Evolutionary conservation across 192 early-diverging fungal species (phyloP).

Genomic region (Umbelopsis ramanniana): DNA sequence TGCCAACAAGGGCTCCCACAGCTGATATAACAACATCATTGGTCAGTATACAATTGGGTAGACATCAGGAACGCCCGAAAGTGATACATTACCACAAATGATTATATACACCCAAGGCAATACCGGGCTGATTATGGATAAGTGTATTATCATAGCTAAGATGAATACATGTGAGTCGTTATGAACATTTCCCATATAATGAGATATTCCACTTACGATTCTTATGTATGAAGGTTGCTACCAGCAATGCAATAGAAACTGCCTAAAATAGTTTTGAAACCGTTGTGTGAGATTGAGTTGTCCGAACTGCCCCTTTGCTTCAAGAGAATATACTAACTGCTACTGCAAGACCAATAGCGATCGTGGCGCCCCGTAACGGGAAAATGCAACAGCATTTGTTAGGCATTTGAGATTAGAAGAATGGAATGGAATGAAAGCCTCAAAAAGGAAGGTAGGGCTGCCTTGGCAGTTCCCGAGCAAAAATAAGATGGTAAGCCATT

Average conservation of each 20-base stretch:
- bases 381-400: conserved; percentile 41
- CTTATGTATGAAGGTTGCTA: conserved; percentile 35
- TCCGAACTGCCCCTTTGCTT: background rate
- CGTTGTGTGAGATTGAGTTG: background rate
- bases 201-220: conserved; percentile 30
- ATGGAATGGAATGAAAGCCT: background rate
- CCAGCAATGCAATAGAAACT: conserved; percentile 27
- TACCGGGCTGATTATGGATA: conserved; percentile 17
- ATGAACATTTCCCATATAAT: background rate
- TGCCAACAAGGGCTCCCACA: conserved; percentile 26
- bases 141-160: conserved; percentile 40
- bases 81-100: conserved; percentile 23
- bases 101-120: conserved; percentile 39
- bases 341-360: conserved; percentile 23
- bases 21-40: conserved; percentile 1
- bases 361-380: conserved; percentile 28
- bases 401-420: conserved; percentile 27
- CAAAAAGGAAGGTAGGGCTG: background rate
- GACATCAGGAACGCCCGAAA: background rate
- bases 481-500: too few relatives aligned
- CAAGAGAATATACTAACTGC: conserved; percentile 20
- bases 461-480: conserved; percentile 4
- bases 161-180: background rate
- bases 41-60: too few relatives aligned
- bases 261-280: conserved; percentile 18